phyloP scores from a whole-genome alignment of 2,329 filamentous ascomycete genomes.

The Talaromyces sp. region DNA sequence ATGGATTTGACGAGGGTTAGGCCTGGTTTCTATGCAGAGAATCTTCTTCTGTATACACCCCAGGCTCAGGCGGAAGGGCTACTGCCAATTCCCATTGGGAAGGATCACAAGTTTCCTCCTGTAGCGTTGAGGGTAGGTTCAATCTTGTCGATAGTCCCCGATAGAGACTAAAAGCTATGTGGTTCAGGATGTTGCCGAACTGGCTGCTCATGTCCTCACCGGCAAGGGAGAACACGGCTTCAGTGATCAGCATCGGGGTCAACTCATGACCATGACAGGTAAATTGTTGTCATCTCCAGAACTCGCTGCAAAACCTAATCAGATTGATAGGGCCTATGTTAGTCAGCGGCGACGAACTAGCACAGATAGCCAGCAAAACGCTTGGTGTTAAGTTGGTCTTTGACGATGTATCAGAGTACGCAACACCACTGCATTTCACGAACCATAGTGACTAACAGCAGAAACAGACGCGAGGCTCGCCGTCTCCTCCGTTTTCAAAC shows the following conservation, averaged over 20 bases:
- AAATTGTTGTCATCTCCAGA: neutral
- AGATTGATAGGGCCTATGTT: slow-evolving; percentile 42
- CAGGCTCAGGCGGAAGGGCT: slow-evolving; percentile 43
- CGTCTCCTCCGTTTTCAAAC: slow-evolving; percentile 36
- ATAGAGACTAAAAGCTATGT: neutral
- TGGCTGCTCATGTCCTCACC: slow-evolving; percentile 46
- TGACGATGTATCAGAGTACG: slow-evolving; percentile 44
- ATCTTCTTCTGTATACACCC: slow-evolving; percentile 45
- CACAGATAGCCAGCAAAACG: slow-evolving; percentile 42
- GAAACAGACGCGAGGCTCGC: slow-evolving; percentile 27
- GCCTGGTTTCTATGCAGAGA: slow-evolving; percentile 50
- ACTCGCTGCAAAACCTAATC: neutral
- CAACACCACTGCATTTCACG: neutral
- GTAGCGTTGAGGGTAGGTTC: slow-evolving; percentile 43
- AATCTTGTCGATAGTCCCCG: too few species aligned
- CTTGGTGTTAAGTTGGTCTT: slow-evolving; percentile 43
- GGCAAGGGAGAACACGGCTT: slow-evolving; percentile 48
- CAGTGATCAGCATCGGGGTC: slow-evolving; percentile 47
- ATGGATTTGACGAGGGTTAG: slow-evolving; percentile 22
- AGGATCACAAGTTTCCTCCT: slow-evolving; percentile 47
- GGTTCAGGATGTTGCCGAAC: slow-evolving; percentile 43
- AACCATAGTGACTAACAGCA: too few species aligned
- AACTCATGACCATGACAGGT: slow-evolving; percentile 50
- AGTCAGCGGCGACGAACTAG: slow-evolving; percentile 44
- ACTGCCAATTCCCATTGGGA: slow-evolving; percentile 46